Evolutionary conservation across 2,329 filamentous ascomycete species (phyloP).

Genomic region (Zymoseptoria ardabiliae): DNA sequence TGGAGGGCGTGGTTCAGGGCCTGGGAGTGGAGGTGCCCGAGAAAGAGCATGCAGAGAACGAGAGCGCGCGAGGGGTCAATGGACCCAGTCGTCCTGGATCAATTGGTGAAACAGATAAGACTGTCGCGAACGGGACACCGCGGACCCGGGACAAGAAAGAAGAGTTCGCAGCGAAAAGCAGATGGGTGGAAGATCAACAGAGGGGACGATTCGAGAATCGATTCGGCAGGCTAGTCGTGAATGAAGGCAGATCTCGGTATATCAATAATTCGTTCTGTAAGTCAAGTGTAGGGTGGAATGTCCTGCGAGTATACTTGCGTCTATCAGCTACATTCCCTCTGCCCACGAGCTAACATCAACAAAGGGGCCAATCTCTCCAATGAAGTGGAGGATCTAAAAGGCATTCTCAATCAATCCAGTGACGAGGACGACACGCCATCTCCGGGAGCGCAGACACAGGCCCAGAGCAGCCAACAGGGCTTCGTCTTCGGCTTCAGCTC

Average conservation of each 20-base stretch:
- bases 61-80: background rate
- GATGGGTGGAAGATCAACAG: slow-evolving; percentile 22
- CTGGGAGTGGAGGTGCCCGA: slow-evolving; percentile 41
- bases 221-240: slow-evolving; percentile 63
- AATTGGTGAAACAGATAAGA: background rate
- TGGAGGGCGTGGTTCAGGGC: slow-evolving; percentile 66
- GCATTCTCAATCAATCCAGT: slow-evolving; percentile 54
- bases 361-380: slow-evolving; percentile 58
- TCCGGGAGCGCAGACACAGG: slow-evolving; percentile 17
- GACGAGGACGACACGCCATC: slow-evolving; percentile 51
- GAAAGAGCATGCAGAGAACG: slow-evolving; percentile 10
- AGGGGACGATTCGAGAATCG: slow-evolving; percentile 34
- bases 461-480: slow-evolving; percentile 54
- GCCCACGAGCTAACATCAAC: background rate
- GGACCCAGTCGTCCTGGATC: background rate
- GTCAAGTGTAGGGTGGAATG: too few species aligned
- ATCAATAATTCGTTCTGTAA: slow-evolving; percentile 66
- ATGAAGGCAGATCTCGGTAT: slow-evolving; percentile 64
- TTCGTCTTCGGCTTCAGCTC: slow-evolving; percentile 70
- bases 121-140: background rate
- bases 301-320: too few species aligned
- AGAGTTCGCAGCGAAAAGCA: slow-evolving; percentile 17
- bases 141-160: slow-evolving; percentile 6
- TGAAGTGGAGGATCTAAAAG: slow-evolving; percentile 59
- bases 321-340: slow-evolving; percentile 23